These are phyloP conservation scores for Alternaria sp. DNA, from an alignment of 2,329 filamentous ascomycete genomes.

Conservation along the genomic window DNA sequence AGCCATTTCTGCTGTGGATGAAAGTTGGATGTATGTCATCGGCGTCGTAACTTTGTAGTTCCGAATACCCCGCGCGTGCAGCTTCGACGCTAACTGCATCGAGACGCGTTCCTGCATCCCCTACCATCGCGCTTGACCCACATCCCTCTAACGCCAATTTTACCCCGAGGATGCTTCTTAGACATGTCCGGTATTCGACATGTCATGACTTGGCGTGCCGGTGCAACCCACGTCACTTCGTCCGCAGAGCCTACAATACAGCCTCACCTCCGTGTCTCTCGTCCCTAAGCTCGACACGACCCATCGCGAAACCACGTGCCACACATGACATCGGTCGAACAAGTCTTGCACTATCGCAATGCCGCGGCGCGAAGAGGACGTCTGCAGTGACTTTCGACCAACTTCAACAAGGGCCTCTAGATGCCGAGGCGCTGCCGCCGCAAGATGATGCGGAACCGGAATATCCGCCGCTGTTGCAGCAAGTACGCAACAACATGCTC, in stretches of 20 bases:
- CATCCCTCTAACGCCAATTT: conserved; percentile 5
- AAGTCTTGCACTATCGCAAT: conserved; percentile 29
- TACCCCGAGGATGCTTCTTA: conserved; percentile 28
- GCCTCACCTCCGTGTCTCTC: background rate
- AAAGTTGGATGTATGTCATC: conserved; percentile 19
- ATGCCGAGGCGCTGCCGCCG: conserved; percentile 52
- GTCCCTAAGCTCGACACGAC: conserved; percentile 33
- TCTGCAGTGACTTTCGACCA: conserved; percentile 50
- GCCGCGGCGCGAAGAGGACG: conserved; percentile 53
- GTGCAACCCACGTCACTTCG: background rate
- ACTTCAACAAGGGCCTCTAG: conserved; percentile 65
- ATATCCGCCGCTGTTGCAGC: conserved; percentile 89
- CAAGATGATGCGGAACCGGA: conserved; percentile 59
- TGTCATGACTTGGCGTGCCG: conserved; percentile 3
- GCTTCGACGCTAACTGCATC: conserved; percentile 26
- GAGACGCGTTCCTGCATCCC: conserved; percentile 28
- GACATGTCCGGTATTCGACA: conserved; percentile 15
- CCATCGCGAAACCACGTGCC: conserved; percentile 42
- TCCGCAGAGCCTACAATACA: background rate
- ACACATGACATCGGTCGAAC: conserved; percentile 3
- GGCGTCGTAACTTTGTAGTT: conserved; percentile 17
- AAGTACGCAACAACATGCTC: conserved; percentile 87
- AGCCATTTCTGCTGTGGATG: conserved; percentile 62
- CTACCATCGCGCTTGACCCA: conserved; percentile 4
- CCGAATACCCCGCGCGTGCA: conserved; percentile 34